Evolutionary conservation across 495 filamentous ascomycete species (phyloP), one percentile per base, ranked within the genome.

Genomic region (Neurospora sp.): DNA sequence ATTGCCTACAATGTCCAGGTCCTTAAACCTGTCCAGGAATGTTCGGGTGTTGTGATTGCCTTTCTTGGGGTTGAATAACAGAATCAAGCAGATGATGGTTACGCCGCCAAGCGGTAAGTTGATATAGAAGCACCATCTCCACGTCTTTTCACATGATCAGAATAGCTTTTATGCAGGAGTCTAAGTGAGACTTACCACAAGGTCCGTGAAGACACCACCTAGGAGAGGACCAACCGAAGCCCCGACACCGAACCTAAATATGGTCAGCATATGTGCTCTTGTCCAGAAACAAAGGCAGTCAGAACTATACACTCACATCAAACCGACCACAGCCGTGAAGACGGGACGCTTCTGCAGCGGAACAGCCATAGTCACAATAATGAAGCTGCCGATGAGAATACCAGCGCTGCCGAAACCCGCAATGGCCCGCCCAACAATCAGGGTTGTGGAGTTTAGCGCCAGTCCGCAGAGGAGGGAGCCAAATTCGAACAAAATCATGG

Each of bases 401-500:
- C 85, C 78, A 16, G 84, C 42, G 77, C 82, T 76, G 5, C 85
- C 87, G 68, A 88, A 72, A 18, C 88, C 88, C n/a, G 87, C 85
- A 39, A 91, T 83, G 12, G 88, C 88, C 42, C 88, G 82, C 12
- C 89, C 88, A 39, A 88, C 70, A 68, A 91, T 90, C 39, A 90
- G 82, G 18, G 83, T 82, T 14, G 81, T 76, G 6, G 85, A 87
- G 68, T 76, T 86, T 0, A 83, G 83, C 1, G 89, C 87, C 5
- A 82, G 84, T 40, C 84, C 89, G 66, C 88, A 90, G 20, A 90
- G 44, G 7, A 85, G 80, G 9, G 88, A 90, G 0, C 89, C 89
- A 41, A 84, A 59, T 71, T 87, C 83, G 74, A 87, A 88, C 14
- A 87, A 40, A 18, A 82, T 59, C 35, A 87, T 77, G 6, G 82